Base-by-base conservation (phyloP, 2,329 filamentous ascomycete genomes). In the Corinectria fuckeliana region DNA sequence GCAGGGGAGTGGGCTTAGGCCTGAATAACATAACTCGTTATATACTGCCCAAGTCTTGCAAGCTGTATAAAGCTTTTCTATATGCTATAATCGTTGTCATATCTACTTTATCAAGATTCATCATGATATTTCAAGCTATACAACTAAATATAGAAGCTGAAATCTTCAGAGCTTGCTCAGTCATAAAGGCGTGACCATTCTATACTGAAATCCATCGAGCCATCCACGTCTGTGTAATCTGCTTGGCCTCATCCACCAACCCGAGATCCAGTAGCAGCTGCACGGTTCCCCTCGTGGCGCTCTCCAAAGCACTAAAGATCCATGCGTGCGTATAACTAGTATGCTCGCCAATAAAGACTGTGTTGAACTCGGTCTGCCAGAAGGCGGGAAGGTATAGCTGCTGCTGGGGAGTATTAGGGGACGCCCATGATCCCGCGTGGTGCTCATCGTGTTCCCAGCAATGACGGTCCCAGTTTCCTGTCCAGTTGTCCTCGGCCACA, bases 221-320 rank as follows among this genome's bases (percentile, higher is more conserved):
- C 85, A 88, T 88, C 85, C 85, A 87, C 3, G 78, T 80, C 16
- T 82, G 71, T 0, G 81, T 81, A 21, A 87, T 73, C 59, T 80
- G 68, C 74, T 87, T 88, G 0, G 85, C 85, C 72, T 88, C 86
- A 70, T 87, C 85, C 1, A 88, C 84, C 20, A 88, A 66, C 0
- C 85, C 85, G 69, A 87, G 56, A 30, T 81, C 80, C 44, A 85
- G 70, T 65, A 88, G 67, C 58, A 87, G 56, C 69, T 88, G 85
- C 1, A 80, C 77, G 0, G 82, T 83, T 0, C 85, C 85, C 1
- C 85, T 75, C 0, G 85, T 81, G 0, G 83, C 84, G 23, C 79
- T 82, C 66, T 88, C 85, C 2, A 87, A 72, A 0, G 84, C 85
- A 23, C 67, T 69, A 14, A 71, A 71, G 4, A 71, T 83, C 83